A percentile compares a stretch with the other conserved stretches of the same genome.
phyloP scores from a whole-genome alignment of 257 asterid species.

The Solanum pimpinellifolium region DNA sequence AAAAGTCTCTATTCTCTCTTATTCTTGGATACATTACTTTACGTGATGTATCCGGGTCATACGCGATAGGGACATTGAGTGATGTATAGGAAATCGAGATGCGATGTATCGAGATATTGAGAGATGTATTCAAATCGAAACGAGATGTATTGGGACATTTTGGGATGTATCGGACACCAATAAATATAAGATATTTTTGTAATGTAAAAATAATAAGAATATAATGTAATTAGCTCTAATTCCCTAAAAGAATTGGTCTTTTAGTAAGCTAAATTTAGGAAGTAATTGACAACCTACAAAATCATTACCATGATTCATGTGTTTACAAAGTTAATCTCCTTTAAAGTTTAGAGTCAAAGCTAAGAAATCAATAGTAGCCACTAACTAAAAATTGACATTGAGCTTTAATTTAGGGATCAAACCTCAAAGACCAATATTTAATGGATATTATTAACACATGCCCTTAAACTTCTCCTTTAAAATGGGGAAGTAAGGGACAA shows the following conservation, averaged over 20 bases:
- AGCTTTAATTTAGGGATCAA: neutral
- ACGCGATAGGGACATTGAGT: too few species aligned
- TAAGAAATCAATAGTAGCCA: neutral
- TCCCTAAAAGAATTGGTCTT: neutral
- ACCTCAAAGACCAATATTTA: neutral
- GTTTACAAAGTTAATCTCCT: neutral
- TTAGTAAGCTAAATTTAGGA: neutral
- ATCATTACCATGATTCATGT: neutral
- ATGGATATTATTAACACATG: neutral
- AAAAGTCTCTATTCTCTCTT: neutral
- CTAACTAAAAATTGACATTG: neutral
- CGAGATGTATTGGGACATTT: too few species aligned
- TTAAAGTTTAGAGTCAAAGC: neutral
- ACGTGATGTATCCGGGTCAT: neutral
- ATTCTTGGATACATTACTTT: neutral
- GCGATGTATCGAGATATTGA: too few species aligned
- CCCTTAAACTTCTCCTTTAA: neutral
- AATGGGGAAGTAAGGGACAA: neutral
- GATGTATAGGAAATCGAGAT: too few species aligned
- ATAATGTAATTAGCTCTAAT: neutral
- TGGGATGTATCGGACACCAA: neutral
- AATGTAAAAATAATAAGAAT: too few species aligned
- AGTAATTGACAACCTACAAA: neutral
- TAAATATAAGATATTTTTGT: too few species aligned
- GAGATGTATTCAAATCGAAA: too few species aligned